Conservation (phyloP, 2,329 filamentous ascomycete genomes). For the Beauveria varroae region DNA sequence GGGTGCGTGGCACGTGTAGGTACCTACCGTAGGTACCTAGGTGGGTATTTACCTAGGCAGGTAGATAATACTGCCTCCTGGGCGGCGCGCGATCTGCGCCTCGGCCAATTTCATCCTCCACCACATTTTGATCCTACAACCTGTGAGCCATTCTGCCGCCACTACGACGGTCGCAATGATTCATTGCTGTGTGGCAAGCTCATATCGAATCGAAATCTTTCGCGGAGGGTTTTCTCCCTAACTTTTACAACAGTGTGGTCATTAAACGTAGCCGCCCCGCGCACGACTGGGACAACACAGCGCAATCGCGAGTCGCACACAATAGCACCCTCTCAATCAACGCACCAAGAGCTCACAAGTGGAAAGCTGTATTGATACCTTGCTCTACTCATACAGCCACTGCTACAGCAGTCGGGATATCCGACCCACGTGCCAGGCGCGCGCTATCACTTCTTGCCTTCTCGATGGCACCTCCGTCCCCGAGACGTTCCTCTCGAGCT, state of each 20-base stretch:
- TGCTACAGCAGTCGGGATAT: conserved; percentile 15
- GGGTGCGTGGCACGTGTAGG: too few species aligned
- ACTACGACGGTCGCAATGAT: background rate
- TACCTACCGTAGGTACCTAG: too few species aligned
- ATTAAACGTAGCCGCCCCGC: background rate
- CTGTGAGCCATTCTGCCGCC: background rate
- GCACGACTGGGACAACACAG: background rate
- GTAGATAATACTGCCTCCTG: background rate
- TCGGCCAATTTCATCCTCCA: background rate
- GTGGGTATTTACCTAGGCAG: background rate
- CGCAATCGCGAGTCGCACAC: background rate
- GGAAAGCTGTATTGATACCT: background rate
- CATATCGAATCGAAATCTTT: background rate
- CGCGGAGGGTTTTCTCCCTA: background rate
- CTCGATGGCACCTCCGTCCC: conserved; percentile 57
- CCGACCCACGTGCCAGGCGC: conserved; percentile 17
- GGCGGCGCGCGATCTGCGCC: background rate
- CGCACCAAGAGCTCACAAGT: background rate
- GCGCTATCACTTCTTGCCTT: conserved; percentile 12
- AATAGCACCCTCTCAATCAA: conserved; percentile 6
- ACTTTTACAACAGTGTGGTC: background rate
- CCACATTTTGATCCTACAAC: background rate
- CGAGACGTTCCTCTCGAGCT: conserved; percentile 87
- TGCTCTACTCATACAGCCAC: background rate
- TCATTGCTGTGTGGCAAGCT: background rate